These are phyloP conservation scores for Trichoderma sp. DNA, from an alignment of 2,329 filamentous ascomycete genomes.

Conservation along the genomic window DNA sequence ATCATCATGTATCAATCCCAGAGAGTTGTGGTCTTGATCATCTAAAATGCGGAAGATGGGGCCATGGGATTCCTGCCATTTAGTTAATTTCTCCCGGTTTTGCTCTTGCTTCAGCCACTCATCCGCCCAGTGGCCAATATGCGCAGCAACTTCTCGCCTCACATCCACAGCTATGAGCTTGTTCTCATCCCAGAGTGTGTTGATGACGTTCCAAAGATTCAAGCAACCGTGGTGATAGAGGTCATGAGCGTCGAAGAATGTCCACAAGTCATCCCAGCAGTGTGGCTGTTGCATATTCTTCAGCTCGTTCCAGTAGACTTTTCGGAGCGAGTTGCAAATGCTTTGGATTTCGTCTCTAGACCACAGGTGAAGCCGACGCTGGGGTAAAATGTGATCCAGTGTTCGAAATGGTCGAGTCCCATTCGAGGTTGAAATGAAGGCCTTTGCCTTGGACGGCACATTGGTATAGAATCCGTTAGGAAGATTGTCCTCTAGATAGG, in stretches of 20 bases:
- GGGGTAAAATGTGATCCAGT: constrained; percentile 29
- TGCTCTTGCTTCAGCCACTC: constrained; percentile 32
- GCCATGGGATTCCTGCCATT: constrained; percentile 29
- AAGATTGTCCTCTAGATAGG: constrained; percentile 38
- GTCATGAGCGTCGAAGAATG: constrained; percentile 47
- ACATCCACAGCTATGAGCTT: constrained; percentile 31
- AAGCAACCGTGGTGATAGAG: constrained; percentile 46
- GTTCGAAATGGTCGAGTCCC: constrained; percentile 31
- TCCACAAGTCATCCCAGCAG: constrained; percentile 43
- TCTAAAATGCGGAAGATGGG: constrained; percentile 31
- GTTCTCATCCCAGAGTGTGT: constrained; percentile 42
- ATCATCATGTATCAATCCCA: constrained; percentile 32
- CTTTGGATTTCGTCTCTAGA: constrained; percentile 38
- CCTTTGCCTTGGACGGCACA: constrained; percentile 30
- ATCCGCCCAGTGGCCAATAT: constrained; percentile 38
- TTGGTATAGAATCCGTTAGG: constrained; percentile 38
- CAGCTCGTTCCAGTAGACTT: constrained; percentile 36
- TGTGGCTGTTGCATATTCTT: constrained; percentile 31
- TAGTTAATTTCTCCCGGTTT: constrained; percentile 33
- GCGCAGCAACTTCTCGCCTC: constrained; percentile 25
- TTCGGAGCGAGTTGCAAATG: constrained; percentile 39
- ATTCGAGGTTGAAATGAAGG: constrained; percentile 40
- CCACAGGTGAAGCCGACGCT: constrained; percentile 38
- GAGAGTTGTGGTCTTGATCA: constrained; percentile 27
- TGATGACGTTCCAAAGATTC: constrained; percentile 48